Conservation (phyloP, 345 rosid genomes). For the Salix koriyanagi region DNA sequence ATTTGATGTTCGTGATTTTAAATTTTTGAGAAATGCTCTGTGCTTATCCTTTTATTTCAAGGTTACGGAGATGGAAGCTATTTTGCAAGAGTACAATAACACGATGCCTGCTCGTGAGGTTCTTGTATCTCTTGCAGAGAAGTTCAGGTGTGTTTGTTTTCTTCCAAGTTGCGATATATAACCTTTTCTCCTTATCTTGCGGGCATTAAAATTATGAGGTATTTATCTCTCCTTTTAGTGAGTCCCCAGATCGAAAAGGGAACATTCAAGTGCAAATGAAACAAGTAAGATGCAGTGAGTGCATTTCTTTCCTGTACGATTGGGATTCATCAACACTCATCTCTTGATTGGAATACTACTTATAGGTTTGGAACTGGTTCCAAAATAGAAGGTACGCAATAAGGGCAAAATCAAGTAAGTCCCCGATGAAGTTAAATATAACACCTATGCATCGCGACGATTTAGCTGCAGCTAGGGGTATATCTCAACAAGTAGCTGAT, state of each 20-base stretch:
- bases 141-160: constrained; percentile 61
- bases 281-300: constrained; percentile 52
- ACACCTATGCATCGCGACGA: constrained; percentile 67
- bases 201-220: constrained; percentile 2
- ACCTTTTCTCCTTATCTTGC: background rate
- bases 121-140: constrained; percentile 78
- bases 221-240: constrained; percentile 44
- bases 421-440: constrained; percentile 74
- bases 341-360: constrained; percentile 8
- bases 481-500: constrained; percentile 53
- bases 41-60: constrained; percentile 15
- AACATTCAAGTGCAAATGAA: constrained; percentile 84
- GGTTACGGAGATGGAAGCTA: constrained; percentile 95
- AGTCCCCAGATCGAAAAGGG: constrained; percentile 73
- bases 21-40: background rate
- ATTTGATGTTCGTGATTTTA: background rate
- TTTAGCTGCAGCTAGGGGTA: constrained; percentile 49
- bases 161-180: background rate
- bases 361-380: constrained; percentile 98
- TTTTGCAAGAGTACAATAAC: constrained; percentile 73
- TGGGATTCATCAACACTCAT: constrained; percentile 1
- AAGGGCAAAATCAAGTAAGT: constrained; percentile 74
- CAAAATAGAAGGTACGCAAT: constrained; percentile 95
- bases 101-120: constrained; percentile 70
- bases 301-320: background rate